A percentile compares a stretch with the other conserved stretches of the same genome.
Conservation (phyloP, 352 stramenopile species). For the Phytophthora macrochlamydospora region DNA sequence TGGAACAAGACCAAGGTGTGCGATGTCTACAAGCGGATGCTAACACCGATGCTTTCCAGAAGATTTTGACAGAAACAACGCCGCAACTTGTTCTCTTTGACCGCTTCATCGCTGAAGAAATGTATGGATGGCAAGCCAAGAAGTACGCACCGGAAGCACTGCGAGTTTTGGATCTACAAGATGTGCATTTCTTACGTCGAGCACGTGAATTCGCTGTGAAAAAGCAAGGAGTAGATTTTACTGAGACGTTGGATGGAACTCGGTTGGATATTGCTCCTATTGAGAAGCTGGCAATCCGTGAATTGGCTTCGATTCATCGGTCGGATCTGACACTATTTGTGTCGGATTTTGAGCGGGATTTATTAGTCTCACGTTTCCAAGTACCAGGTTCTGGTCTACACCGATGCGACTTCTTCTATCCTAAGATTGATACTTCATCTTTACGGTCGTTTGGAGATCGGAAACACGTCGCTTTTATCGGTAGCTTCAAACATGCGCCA, state of each 20-base stretch:
- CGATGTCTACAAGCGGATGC: conserved; percentile 73
- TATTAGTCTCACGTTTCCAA: conserved; percentile 69
- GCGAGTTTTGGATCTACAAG: conserved; percentile 92
- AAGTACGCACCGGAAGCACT: conserved; percentile 81
- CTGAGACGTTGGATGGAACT: conserved; percentile 35
- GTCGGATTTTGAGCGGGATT: conserved; percentile 64
- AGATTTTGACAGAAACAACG: conserved; percentile 54
- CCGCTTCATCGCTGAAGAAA: conserved; percentile 85
- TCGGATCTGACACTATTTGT: conserved; percentile 81
- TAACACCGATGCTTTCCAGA: conserved; percentile 74
- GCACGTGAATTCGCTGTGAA: conserved; percentile 82
- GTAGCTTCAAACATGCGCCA: conserved; percentile 92
- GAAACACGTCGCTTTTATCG: conserved; percentile 87
- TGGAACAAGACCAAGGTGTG: conserved; percentile 53
- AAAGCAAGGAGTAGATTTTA: conserved; percentile 49
- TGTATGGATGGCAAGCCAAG: conserved; percentile 83
- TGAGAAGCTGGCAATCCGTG: conserved; percentile 73
- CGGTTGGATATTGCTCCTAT: conserved; percentile 45
- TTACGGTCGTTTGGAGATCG: conserved; percentile 36
- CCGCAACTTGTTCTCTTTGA: conserved; percentile 84
- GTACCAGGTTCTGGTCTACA: conserved; percentile 49
- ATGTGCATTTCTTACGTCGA: conserved; percentile 91
- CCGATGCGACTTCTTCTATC: conserved; percentile 78
- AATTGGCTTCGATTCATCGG: conserved; percentile 78
- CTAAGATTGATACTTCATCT: conserved; percentile 21